Conservation (phyloP, 495 filamentous ascomycete genomes). For the Aspergillus diversus region DNA sequence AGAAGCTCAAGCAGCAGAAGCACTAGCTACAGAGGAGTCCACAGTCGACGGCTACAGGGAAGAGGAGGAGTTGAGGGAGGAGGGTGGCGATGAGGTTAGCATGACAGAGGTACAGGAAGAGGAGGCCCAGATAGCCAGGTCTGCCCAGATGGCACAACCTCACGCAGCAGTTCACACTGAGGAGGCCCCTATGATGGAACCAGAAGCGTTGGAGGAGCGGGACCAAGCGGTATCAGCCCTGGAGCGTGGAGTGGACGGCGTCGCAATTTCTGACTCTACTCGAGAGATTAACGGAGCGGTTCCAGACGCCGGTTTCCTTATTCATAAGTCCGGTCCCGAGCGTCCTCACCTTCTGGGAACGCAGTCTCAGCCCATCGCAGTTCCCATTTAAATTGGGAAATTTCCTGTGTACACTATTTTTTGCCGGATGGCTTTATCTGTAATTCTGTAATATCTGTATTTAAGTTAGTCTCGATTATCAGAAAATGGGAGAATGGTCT, state of each 20-base stretch:
- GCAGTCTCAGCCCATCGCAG: conserved; percentile 17
- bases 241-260: background rate
- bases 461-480: conserved; percentile 4
- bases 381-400: conserved; percentile 15
- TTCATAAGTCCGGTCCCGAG: conserved; percentile 9
- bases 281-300: conserved; percentile 7
- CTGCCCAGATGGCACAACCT: background rate
- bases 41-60: background rate
- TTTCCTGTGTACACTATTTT: conserved; percentile 1
- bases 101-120: background rate
- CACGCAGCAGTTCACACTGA: conserved; percentile 6
- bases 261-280: conserved; percentile 3
- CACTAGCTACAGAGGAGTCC: background rate
- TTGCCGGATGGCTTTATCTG: background rate
- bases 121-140: background rate
- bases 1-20: background rate
- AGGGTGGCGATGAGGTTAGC: too few relatives aligned
- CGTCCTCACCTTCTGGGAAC: background rate
- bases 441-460: conserved; percentile 11
- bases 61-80: background rate
- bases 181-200: conserved; percentile 17
- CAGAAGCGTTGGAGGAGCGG: conserved; percentile 7
- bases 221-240: background rate
- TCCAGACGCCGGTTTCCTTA: background rate
- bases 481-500: background rate